Base-by-base conservation (phyloP, 2,329 filamentous ascomycete genomes). In the Blastomyces emzantsi region DNA sequence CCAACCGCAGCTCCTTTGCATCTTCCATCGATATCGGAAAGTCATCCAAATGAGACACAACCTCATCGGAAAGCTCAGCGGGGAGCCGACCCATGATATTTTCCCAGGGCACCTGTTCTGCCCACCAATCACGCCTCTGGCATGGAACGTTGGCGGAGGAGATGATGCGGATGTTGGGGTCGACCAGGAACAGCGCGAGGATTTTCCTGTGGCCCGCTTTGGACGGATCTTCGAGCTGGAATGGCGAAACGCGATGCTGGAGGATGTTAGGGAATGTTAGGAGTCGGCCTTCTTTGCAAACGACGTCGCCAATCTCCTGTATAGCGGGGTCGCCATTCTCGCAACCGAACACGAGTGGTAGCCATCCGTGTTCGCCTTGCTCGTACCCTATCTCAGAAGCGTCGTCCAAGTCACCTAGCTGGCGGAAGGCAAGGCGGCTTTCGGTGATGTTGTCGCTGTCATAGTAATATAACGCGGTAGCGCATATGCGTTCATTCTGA, bases 401-500 rank as follows among this genome's bases (percentile, higher is more conserved):
- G 19, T 55, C 77, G 68, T 64, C 65, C 2, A n/a, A 58, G 33
- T 73, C 69, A 25, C 77, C 69, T 0, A 69, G 64, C 19, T 81
- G 81, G 9, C 79, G 80, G 69, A 88, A 86, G 3, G 74, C 73
- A 5, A 88, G 76, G 4, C 68, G 69, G 57, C 77, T 79, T 1
- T 81, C 76, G 0, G 81, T 82, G 60, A 88, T 81, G 70, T 90
- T 90, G 0, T 85, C 79, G 56, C 71, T 75, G 64, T 86, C 82
- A 67, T 84, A 84, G 71, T 86, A 86, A 72, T 85, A 86, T 22
- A 89, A 74, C 0, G 85, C 83, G 0, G 85, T 85, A 0, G 85
- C 85, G 66, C 80, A 81, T 47, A 90, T 87, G 66, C 82, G 82
- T 71, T 89, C 86, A 67, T 89, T 88, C 73, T 77, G 54, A n/a